phyloP scores from a whole-genome alignment of 1,284 basidiomycete genomes.

The Inonotus hispidus region DNA sequence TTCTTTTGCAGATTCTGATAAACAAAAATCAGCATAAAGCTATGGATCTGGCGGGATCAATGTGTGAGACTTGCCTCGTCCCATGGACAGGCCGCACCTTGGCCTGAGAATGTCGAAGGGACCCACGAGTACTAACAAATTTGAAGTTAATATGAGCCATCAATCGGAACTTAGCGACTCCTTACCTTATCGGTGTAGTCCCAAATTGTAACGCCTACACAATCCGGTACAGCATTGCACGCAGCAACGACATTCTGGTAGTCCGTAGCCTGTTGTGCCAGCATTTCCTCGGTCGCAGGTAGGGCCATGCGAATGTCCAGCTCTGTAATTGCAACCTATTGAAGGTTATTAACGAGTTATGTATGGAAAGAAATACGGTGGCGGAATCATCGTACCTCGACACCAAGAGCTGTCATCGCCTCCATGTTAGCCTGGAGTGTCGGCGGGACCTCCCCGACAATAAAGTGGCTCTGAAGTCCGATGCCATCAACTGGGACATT shows the following conservation, averaged over 20 bases:
- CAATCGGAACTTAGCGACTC: not conserved
- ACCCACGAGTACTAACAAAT: slow-evolving; percentile 23
- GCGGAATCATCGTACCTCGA: slow-evolving; percentile 34
- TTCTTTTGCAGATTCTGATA: slow-evolving; percentile 22
- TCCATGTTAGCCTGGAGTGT: slow-evolving; percentile 38
- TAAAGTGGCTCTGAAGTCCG: slow-evolving; percentile 46
- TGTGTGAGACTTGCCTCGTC: slow-evolving; percentile 17
- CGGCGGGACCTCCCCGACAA: slow-evolving; percentile 41
- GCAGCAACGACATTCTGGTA: slow-evolving; percentile 41
- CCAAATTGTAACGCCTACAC: slow-evolving; percentile 41
- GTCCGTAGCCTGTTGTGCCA: slow-evolving; percentile 45
- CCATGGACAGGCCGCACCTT: slow-evolving; percentile 25
- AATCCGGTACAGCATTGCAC: slow-evolving; percentile 37
- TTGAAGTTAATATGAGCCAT: not conserved
- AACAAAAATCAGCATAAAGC: not conserved
- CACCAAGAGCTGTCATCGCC: slow-evolving; percentile 42
- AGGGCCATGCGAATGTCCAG: slow-evolving; percentile 49
- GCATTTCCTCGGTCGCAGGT: slow-evolving; percentile 40
- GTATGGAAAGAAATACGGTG: not conserved
- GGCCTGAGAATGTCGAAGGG: slow-evolving; percentile 22
- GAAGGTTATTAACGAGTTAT: not conserved
- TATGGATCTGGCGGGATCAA: not conserved
- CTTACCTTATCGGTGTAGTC: slow-evolving; percentile 41
- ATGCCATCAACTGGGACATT: slow-evolving; percentile 45
- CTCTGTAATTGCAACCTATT: slow-evolving; percentile 41